A percentile compares a stretch with the other conserved stretches of the same genome.
These are phyloP conservation scores for Paradendryphiella salina DNA, from an alignment of 2,329 filamentous ascomycete species.

Conservation along the genomic window DNA sequence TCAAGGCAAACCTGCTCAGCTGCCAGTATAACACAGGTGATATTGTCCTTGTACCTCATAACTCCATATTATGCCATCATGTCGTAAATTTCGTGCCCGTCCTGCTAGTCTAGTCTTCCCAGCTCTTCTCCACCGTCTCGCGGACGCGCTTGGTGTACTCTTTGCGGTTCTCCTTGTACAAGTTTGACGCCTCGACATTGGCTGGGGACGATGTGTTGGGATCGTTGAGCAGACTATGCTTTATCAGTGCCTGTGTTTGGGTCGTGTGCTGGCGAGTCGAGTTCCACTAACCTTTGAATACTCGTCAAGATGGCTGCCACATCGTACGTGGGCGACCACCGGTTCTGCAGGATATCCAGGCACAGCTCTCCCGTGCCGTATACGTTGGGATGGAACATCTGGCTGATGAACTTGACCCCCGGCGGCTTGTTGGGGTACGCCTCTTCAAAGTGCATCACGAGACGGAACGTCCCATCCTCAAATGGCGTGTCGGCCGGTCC, in stretches of 20 bases:
- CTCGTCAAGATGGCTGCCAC: conserved; percentile 96
- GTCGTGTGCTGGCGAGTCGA: neutral
- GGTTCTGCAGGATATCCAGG: conserved; percentile 93
- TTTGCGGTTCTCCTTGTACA: conserved; percentile 97
- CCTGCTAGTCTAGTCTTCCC: conserved; percentile 71
- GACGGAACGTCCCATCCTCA: conserved; percentile 94
- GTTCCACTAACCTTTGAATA: conserved; percentile 77
- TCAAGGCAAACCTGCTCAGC: conserved; percentile 11
- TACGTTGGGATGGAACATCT: conserved; percentile 99
- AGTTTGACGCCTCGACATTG: conserved; percentile 95
- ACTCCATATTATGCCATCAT: conserved; percentile 25
- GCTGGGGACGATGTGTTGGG: conserved; percentile 98
- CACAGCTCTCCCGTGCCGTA: conserved; percentile 97
- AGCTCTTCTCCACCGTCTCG: conserved; percentile 98
- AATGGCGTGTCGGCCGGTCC: conserved; percentile 96
- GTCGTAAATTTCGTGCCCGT: conserved; percentile 14
- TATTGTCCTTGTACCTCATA: conserved; percentile 18
- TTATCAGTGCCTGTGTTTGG: conserved; percentile 20
- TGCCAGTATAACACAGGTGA: conserved; percentile 15
- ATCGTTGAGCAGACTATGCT: conserved; percentile 82
- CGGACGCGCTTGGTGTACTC: conserved; percentile 95
- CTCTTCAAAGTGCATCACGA: conserved; percentile 99
- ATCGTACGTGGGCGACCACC: conserved; percentile 98
- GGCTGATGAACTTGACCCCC: conserved; percentile 95
- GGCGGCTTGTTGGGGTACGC: conserved; percentile 99